Percentiles rank a stretch among this genome's conserved stretches.
These are phyloP conservation scores for Aspergillus fischeri DNA, from an alignment of 2,329 filamentous ascomycete species.

Conservation along the genomic window DNA sequence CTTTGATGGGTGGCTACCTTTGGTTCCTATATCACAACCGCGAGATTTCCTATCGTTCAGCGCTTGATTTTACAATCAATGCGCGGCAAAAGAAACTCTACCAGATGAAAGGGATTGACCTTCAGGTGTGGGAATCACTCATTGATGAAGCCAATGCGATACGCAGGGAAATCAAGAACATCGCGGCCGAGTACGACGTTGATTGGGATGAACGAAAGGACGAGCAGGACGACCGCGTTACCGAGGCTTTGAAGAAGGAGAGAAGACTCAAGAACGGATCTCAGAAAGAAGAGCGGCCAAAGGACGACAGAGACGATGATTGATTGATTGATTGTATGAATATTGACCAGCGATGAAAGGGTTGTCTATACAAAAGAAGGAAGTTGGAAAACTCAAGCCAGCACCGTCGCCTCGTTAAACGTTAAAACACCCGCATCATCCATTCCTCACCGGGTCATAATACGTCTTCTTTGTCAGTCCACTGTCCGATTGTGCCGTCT, in stretches of 20 bases:
- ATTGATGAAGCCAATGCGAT: constrained; percentile 76
- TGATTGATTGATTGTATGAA: neutral
- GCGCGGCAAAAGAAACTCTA: constrained; percentile 74
- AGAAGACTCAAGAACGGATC: constrained; percentile 37
- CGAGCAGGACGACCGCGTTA: constrained; percentile 60
- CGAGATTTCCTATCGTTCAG: constrained; percentile 80
- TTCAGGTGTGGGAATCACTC: constrained; percentile 70
- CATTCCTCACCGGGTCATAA: constrained; percentile 42
- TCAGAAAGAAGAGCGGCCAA: constrained; percentile 25
- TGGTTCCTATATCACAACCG: constrained; percentile 94
- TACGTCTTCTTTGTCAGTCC: constrained; percentile 31
- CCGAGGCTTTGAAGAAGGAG: constrained; percentile 50
- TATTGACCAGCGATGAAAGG: neutral
- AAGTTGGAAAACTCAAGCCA: neutral
- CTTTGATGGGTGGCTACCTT: constrained; percentile 83
- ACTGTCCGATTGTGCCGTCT: constrained; percentile 16
- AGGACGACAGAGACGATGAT: constrained; percentile 27
- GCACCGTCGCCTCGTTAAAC: neutral
- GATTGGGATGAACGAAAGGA: constrained; percentile 80
- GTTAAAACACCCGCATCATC: constrained; percentile 3
- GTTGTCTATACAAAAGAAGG: neutral
- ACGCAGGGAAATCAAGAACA: constrained; percentile 70
- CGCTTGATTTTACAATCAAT: constrained; percentile 81
- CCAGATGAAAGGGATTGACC: constrained; percentile 68
- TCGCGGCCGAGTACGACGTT: constrained; percentile 84